phyloP scores from a whole-genome alignment of 176 grass and related monocot species.

The Rhynchospora pubera region DNA sequence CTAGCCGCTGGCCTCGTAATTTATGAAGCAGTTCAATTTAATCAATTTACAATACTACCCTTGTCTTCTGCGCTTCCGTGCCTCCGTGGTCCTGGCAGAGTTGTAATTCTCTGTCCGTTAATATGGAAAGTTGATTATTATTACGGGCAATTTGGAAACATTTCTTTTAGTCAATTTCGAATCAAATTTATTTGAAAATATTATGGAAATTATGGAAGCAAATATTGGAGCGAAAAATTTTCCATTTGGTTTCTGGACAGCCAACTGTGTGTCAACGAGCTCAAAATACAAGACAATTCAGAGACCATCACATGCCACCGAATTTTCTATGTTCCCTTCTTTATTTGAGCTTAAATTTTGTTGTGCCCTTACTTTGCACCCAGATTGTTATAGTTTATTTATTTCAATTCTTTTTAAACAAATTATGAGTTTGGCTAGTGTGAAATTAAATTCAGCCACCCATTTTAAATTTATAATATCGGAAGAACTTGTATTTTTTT shows the following conservation, averaged over 20 bases:
- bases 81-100: background rate
- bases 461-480: background rate
- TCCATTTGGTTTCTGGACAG: background rate
- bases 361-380: background rate
- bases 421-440: background rate
- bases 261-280: constrained; percentile 5
- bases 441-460: background rate
- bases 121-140: too few species aligned
- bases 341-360: background rate
- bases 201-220: background rate
- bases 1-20: background rate
- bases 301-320: constrained; percentile 1
- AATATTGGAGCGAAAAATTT: background rate
- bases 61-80: background rate
- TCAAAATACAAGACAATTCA: background rate
- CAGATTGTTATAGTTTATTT: background rate
- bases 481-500: background rate
- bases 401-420: background rate
- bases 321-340: background rate
- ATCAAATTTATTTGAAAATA: too few species aligned
- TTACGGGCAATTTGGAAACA: too few species aligned
- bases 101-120: too few species aligned
- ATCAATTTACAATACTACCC: background rate
- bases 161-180: too few species aligned
- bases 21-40: background rate